phyloP scores from a whole-genome alignment of 2,329 filamentous ascomycete species.

The Ascochyta lentis region DNA sequence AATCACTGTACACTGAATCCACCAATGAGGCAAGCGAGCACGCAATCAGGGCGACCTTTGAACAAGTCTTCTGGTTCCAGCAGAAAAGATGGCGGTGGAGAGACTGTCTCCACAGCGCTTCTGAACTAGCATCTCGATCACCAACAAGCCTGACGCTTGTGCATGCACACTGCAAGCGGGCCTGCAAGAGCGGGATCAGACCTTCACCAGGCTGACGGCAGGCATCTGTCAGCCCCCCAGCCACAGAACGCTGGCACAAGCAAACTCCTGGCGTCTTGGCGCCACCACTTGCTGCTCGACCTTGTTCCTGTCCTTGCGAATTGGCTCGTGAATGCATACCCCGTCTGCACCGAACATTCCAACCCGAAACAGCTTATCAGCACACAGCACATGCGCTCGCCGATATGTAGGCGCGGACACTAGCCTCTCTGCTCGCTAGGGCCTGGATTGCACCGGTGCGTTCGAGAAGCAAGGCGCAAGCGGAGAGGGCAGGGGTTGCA shows the following conservation, averaged over 20 bases:
- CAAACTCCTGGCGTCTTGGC: background rate
- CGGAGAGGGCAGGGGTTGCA: constrained; percentile 1
- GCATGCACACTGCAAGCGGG: constrained; percentile 7
- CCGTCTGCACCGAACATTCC: constrained; percentile 7
- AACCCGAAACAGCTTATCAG: constrained; percentile 1
- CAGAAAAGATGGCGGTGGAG: background rate
- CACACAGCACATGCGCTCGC: constrained; percentile 9
- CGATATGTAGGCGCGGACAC: constrained; percentile 15
- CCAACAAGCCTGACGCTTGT: background rate
- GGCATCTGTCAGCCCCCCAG: background rate
- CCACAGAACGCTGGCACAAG: background rate
- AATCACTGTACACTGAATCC: background rate
- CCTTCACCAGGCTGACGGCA: background rate
- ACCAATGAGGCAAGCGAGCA: constrained; percentile 11
- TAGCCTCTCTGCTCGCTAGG: background rate
- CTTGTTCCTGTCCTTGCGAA: background rate
- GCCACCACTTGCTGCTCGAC: background rate
- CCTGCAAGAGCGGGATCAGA: constrained; percentile 10
- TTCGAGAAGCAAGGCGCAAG: constrained; percentile 18
- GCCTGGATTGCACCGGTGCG: background rate
- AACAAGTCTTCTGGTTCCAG: background rate
- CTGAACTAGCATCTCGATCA: constrained; percentile 5
- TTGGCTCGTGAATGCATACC: background rate
- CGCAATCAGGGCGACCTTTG: constrained; percentile 1
- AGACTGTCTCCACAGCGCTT: constrained; percentile 1